These are phyloP conservation scores for Limtongozyma cylindracea DNA, from an alignment of 805 yeast genomes.

Conservation along the genomic window DNA sequence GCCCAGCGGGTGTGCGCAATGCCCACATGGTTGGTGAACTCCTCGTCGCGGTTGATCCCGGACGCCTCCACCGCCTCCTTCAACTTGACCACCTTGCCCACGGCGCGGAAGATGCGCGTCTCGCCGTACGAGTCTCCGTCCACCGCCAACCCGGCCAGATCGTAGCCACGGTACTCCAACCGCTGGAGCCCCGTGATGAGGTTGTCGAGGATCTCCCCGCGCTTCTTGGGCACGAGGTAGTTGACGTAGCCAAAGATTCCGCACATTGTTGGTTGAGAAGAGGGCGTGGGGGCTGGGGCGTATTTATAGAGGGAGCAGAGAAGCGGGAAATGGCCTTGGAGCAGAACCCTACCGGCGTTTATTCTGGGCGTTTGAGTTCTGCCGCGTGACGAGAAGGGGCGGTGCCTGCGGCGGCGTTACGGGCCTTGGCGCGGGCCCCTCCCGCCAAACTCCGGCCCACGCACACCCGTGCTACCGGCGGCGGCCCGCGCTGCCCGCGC, in stretches of 20 bases:
- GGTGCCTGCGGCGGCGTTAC: too few relatives aligned
- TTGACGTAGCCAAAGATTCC: conserved; percentile 98
- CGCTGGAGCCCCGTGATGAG: conserved; percentile 66
- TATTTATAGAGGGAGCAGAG: too few relatives aligned
- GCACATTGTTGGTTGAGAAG: conserved; percentile 13
- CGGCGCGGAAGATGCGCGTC: conserved; percentile 54
- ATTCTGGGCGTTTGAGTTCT: too few relatives aligned
- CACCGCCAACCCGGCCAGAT: conserved; percentile 88
- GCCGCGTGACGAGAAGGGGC: too few relatives aligned
- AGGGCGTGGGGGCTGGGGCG: too few relatives aligned
- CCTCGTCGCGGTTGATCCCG: conserved; percentile 29
- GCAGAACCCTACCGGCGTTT: too few relatives aligned
- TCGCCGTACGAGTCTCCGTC: conserved; percentile 67
- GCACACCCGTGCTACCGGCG: too few relatives aligned
- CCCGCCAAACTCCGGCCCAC: too few relatives aligned
- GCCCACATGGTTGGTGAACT: conserved; percentile 72
- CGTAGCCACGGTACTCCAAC: conserved; percentile 95
- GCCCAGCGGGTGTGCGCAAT: conserved; percentile 99
- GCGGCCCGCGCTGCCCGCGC: too few relatives aligned
- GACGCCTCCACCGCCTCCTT: conserved; percentile 29
- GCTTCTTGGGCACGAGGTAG: conserved; percentile 71
- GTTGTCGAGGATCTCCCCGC: conserved; percentile 83
- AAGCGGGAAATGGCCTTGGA: too few relatives aligned
- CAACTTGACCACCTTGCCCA: conserved; percentile 76
- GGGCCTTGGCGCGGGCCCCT: too few relatives aligned